phyloP scores from a whole-genome alignment of 805 yeast genomes.

The baker's yeast (Saccharomyces cerevisiae) region DNA sequence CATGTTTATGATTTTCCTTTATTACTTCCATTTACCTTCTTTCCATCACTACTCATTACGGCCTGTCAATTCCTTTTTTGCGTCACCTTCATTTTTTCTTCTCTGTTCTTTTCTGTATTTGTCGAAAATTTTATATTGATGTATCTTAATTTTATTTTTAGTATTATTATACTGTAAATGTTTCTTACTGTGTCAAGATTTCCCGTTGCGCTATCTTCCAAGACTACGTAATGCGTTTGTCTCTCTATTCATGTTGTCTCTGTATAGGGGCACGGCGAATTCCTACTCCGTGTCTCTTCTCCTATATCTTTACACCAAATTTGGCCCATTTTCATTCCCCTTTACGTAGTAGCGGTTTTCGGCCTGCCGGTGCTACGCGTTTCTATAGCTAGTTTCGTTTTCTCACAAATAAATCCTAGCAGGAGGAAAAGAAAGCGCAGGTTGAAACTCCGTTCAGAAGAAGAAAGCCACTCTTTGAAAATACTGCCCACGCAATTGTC shows the following conservation, averaged over 20 bases:
- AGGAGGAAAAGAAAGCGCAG: background rate
- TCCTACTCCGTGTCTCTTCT: background rate
- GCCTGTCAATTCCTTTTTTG: background rate
- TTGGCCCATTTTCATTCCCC: background rate
- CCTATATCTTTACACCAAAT: background rate
- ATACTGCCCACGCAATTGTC: background rate
- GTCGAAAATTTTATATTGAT: constrained; percentile 7
- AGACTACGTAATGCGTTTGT: background rate
- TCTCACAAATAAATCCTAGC: background rate
- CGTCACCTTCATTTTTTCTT: constrained; percentile 1
- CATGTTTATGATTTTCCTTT: background rate
- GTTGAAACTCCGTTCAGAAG: background rate
- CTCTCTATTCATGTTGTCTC: too few species aligned
- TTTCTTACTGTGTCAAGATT: background rate
- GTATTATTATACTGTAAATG: background rate
- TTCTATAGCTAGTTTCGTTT: background rate
- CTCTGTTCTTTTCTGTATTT: constrained; percentile 21
- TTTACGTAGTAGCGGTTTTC: background rate
- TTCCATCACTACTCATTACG: background rate
- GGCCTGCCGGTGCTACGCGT: background rate
- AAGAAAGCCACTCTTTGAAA: background rate
- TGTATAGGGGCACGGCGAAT: background rate
- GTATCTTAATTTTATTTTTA: background rate
- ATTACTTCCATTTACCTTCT: background rate
- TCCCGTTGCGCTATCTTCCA: background rate